Evolutionary conservation across 2,329 filamentous ascomycete species (phyloP).

Genomic region (Pestalotiopsis fici): DNA sequence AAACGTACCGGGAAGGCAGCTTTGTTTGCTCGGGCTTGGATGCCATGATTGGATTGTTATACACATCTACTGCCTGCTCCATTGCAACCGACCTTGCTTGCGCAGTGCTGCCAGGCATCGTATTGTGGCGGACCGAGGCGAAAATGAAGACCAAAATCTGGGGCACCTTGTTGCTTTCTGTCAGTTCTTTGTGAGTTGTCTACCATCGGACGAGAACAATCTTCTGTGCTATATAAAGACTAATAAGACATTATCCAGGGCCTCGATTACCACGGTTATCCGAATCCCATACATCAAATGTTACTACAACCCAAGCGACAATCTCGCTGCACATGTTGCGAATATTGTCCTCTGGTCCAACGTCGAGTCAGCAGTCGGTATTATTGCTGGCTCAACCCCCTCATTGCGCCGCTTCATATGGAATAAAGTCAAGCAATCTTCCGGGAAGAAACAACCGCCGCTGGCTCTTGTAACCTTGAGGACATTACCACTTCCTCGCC

Average conservation of each 20-base stretch:
- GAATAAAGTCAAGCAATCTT: constrained; percentile 7
- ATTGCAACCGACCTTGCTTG: constrained; percentile 33
- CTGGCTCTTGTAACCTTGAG: constrained; percentile 12
- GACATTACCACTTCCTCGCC: background rate
- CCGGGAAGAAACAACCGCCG: background rate
- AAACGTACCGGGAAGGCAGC: constrained; percentile 27
- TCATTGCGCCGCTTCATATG: constrained; percentile 15
- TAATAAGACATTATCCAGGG: constrained; percentile 13
- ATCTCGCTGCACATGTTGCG: constrained; percentile 21
- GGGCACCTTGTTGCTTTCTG: constrained; percentile 23
- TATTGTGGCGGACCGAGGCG: constrained; percentile 34
- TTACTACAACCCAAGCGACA: constrained; percentile 19
- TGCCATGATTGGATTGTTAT: constrained; percentile 21
- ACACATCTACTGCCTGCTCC: constrained; percentile 31
- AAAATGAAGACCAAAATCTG: constrained; percentile 20
- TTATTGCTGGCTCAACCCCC: constrained; percentile 15
- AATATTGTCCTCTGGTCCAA: constrained; percentile 22
- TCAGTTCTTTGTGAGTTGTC: constrained; percentile 19
- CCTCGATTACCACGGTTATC: constrained; percentile 22
- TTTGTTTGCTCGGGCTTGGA: constrained; percentile 18
- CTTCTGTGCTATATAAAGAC: background rate
- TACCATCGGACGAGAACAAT: too few relatives aligned
- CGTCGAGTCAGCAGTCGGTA: constrained; percentile 20
- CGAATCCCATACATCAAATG: constrained; percentile 21
- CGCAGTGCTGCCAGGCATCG: constrained; percentile 29